A percentile compares a stretch with the other conserved stretches of the same genome.
These are phyloP conservation scores for Blastobotrys terrestris DNA, from an alignment of 805 yeast species.

Conservation along the genomic window DNA sequence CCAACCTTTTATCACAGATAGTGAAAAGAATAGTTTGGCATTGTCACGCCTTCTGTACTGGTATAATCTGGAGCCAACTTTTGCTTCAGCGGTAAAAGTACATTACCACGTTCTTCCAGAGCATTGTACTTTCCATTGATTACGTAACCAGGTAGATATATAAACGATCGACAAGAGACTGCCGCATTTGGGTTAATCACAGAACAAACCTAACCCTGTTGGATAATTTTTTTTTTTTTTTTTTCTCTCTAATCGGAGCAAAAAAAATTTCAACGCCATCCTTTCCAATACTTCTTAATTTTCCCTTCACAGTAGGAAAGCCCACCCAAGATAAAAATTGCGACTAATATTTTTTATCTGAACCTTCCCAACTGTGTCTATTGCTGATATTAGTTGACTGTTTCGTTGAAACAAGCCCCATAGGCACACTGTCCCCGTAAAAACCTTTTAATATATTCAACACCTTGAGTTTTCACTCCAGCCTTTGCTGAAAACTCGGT, in stretches of 20 bases:
- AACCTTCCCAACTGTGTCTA: too few species aligned
- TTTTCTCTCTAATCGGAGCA: not conserved
- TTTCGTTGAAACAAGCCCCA: not conserved
- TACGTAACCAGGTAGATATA: not conserved
- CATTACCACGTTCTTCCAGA: too few species aligned
- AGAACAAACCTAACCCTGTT: not conserved
- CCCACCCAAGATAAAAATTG: too few species aligned
- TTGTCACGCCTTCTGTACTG: too few species aligned
- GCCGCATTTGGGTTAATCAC: not conserved
- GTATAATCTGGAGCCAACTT: too few species aligned
- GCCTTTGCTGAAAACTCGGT: not conserved
- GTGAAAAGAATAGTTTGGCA: not conserved
- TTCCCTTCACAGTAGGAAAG: too few species aligned
- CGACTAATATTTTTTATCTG: too few species aligned
- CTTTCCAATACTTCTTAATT: not conserved
- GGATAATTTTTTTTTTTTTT: not conserved
- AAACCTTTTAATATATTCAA: not conserved
- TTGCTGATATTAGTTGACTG: not conserved
- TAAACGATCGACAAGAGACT: not conserved
- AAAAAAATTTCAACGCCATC: not conserved
- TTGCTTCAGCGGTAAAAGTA: too few species aligned
- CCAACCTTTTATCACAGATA: too few species aligned
- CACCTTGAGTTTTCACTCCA: not conserved
- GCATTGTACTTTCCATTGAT: not conserved
- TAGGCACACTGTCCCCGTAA: not conserved